Percentiles rank a stretch among this genome's conserved stretches.
Conservation (phyloP, 1,284 basidiomycete genomes). For the Trichosporon ovoides region DNA sequence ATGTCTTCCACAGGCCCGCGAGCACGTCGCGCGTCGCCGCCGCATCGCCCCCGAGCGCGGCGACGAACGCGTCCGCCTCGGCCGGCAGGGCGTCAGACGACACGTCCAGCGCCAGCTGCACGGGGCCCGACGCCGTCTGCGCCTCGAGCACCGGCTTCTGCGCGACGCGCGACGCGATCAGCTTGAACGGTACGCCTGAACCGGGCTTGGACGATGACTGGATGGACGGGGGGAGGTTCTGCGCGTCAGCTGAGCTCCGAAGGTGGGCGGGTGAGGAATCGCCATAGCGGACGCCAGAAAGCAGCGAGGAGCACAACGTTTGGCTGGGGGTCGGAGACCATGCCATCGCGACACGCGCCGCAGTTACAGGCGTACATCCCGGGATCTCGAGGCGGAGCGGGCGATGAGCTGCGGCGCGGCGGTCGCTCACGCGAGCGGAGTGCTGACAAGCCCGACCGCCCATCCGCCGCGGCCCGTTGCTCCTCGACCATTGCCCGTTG, state of each 20-base stretch:
- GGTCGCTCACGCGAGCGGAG: neutral
- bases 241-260: neutral
- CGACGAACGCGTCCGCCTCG: constrained; percentile 12
- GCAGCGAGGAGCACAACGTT: neutral
- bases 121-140: constrained; percentile 5
- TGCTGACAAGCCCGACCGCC: neutral
- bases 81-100: constrained; percentile 7
- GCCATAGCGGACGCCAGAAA: neutral
- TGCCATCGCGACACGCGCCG: neutral
- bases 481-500: too few species aligned
- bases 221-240: constrained; percentile 10
- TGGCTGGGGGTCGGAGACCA: neutral
- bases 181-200: constrained; percentile 9
- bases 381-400: neutral
- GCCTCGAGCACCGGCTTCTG: constrained; percentile 18
- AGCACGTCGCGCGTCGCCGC: constrained; percentile 7
- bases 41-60: constrained; percentile 8
- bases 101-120: constrained; percentile 15
- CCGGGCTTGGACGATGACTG: neutral
- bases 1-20: constrained; percentile 16
- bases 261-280: neutral
- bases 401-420: neutral
- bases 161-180: constrained; percentile 10
- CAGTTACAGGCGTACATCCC: neutral
- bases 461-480: too few species aligned